A percentile compares a stretch with the other conserved stretches of the same genome.
These are phyloP conservation scores for Teunomyces aglyptinius DNA, from an alignment of 805 yeast genomes.

Conservation along the genomic window DNA sequence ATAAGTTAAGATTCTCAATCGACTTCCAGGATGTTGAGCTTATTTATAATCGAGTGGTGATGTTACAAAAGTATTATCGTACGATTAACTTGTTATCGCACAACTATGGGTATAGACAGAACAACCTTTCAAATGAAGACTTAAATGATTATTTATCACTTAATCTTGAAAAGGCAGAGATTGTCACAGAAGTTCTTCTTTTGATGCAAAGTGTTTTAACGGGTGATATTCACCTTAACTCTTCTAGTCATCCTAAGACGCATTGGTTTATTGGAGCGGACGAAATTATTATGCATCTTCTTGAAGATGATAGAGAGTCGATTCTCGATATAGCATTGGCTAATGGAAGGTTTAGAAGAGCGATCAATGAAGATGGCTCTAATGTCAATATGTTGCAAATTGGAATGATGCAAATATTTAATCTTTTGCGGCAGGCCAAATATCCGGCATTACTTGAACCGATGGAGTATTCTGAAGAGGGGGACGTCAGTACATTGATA, in stretches of 20 bases:
- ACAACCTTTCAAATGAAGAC: slow-evolving; percentile 48
- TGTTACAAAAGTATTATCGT: slow-evolving; percentile 48
- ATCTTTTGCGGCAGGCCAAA: slow-evolving; percentile 29
- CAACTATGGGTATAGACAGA: slow-evolving; percentile 50
- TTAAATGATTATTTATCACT: slow-evolving; percentile 42
- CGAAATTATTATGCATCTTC: slow-evolving; percentile 37
- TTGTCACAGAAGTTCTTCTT: slow-evolving; percentile 33
- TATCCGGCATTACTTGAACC: slow-evolving; percentile 38
- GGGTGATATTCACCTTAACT: slow-evolving; percentile 26
- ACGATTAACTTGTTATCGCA: slow-evolving; percentile 41
- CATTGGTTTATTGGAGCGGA: slow-evolving; percentile 41
- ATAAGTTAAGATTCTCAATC: slow-evolving; percentile 64
- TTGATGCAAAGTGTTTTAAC: slow-evolving; percentile 36
- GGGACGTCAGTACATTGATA: slow-evolving; percentile 19
- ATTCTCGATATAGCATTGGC: slow-evolving; percentile 38
- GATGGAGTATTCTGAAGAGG: background rate
- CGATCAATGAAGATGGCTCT: slow-evolving; percentile 40
- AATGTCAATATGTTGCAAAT: slow-evolving; percentile 37
- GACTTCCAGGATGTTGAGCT: slow-evolving; percentile 62
- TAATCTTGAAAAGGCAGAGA: slow-evolving; percentile 30
- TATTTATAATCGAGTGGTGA: slow-evolving; percentile 45
- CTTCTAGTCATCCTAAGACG: slow-evolving; percentile 19
- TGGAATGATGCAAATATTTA: slow-evolving; percentile 37
- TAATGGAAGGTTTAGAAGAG: slow-evolving; percentile 30
- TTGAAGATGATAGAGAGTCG: slow-evolving; percentile 40